Evolutionary conservation across 2,329 filamentous ascomycete species (phyloP).

Genomic region (Pseudogymnoascus sp.): DNA sequence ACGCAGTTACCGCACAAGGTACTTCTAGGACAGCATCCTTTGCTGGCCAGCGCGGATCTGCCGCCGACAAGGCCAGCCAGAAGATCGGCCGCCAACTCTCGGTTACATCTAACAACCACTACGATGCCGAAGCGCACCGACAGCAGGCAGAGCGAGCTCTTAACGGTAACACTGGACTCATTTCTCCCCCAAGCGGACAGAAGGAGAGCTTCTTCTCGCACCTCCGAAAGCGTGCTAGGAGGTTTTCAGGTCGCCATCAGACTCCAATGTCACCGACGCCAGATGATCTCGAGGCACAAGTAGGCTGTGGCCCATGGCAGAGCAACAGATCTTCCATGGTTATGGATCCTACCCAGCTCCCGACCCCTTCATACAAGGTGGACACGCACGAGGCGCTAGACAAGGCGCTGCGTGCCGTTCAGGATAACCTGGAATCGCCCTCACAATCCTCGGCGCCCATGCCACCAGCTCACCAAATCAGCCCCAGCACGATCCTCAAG

Average conservation of each 20-base stretch:
- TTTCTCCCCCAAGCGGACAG: slow-evolving; percentile 68
- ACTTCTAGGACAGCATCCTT: slow-evolving; percentile 54
- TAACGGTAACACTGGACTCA: slow-evolving; percentile 69
- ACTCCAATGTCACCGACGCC: slow-evolving; percentile 68
- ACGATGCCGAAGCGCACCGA: slow-evolving; percentile 77
- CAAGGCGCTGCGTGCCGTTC: slow-evolving; percentile 47
- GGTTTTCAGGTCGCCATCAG: slow-evolving; percentile 86
- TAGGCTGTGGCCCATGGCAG: slow-evolving; percentile 82
- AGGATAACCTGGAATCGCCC: slow-evolving; percentile 41
- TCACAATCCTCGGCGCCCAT: slow-evolving; percentile 31
- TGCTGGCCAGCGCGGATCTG: slow-evolving; percentile 32
- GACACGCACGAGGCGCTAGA: slow-evolving; percentile 54
- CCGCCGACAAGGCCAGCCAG: slow-evolving; percentile 63
- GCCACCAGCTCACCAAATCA: slow-evolving; percentile 46
- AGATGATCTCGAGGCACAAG: slow-evolving; percentile 88
- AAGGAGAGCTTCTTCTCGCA: slow-evolving; percentile 99
- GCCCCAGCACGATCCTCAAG: slow-evolving; percentile 48
- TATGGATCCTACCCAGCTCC: slow-evolving; percentile 47
- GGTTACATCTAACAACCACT: slow-evolving; percentile 87
- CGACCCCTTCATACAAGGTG: slow-evolving; percentile 43
- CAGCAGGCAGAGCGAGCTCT: slow-evolving; percentile 87
- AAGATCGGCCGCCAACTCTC: slow-evolving; percentile 95
- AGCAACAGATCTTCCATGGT: slow-evolving; percentile 79
- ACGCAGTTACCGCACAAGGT: slow-evolving; percentile 83
- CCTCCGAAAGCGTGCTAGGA: slow-evolving; percentile 81